Percentiles rank a stretch among this genome's conserved stretches.
These are phyloP conservation scores for Thalassiosira delicatula DNA, from an alignment of 352 stramenopile species.

Conservation along the genomic window DNA sequence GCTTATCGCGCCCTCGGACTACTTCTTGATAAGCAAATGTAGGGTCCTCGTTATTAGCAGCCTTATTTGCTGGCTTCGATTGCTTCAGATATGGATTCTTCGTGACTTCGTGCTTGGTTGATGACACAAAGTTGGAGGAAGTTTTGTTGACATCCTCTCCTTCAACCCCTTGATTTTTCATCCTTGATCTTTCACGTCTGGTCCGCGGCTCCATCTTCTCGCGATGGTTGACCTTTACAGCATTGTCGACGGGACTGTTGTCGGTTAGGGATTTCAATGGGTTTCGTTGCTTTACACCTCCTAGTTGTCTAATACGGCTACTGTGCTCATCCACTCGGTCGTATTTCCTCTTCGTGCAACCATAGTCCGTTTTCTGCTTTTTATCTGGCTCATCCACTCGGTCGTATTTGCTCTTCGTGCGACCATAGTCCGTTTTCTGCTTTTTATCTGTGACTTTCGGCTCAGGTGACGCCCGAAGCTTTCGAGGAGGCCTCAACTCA, in stretches of 20 bases:
- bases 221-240: not conserved
- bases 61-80: slow-evolving; percentile 15
- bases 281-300: not conserved
- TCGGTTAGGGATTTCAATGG: slow-evolving; percentile 34
- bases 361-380: no score
- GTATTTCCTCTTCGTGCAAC: not conserved
- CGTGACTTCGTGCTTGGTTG: slow-evolving; percentile 10
- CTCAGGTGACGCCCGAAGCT: slow-evolving; percentile 4
- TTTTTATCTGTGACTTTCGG: not conserved
- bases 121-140: slow-evolving; percentile 10
- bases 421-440: slow-evolving; percentile 14
- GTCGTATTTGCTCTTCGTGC: no score
- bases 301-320: not conserved
- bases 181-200: slow-evolving; percentile 28
- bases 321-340: not conserved
- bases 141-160: slow-evolving; percentile 3
- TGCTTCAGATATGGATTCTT: slow-evolving; percentile 33
- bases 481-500: not conserved
- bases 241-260: slow-evolving; percentile 6
- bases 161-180: slow-evolving; percentile 15
- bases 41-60: slow-evolving; percentile 14
- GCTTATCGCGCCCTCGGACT: slow-evolving; percentile 57
- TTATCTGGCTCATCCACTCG: no score
- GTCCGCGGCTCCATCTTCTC: not conserved
- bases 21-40: slow-evolving; percentile 65